Base-by-base conservation (phyloP, 1,139 yeast species). In the Protomyces pachydermus region DNA sequence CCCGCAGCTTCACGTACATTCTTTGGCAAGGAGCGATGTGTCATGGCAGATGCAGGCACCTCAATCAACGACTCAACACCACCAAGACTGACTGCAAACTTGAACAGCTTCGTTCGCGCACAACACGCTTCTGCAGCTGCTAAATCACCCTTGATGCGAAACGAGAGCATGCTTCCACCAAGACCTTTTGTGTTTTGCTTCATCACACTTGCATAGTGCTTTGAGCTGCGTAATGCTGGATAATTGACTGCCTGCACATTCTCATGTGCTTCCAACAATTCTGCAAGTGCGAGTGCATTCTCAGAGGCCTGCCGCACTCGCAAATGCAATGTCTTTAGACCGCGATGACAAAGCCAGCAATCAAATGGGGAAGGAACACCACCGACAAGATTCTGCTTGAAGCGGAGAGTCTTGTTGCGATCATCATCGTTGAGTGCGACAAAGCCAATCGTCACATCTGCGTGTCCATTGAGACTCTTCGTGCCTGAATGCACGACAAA, bases 131-230 rank as follows among this genome's bases (percentile, higher is more conserved):
- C 77, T 65, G 96, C 96, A 65, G 85, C 91, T 66, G 78, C 80
- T 65, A 88, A 88, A 71, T 93, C 95, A 65, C 96, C 96, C 70
- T 82, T 80, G 75, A 89, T 83, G 79, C 96, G 83, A 82, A 89
- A 88, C 2, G 95, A 87, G 73, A 89, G 83, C 90, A 89, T 89
- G 76, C 96, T 96, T 73, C 96, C 96, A 67, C 96, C 96, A 70
- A 88, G 82, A 60, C 86, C 88, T 69, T 88, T 86, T 75, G 95
- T 84, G 79, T 89, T 96, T 78, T 89, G 96, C 70, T 78, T 82
- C 70, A 78, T 71, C 34, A 88, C 93, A 64, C 87, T 83, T 9
- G 76, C 82, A 72, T 85, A 83, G 76, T 83, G 80, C 66, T 82
- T 80, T 75, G 87, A 89, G 45, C 87, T 74, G 72, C 82, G 79